Evolutionary conservation across 2,329 filamentous ascomycete species (phyloP).

Genomic region (Aspergillus floridensis): DNA sequence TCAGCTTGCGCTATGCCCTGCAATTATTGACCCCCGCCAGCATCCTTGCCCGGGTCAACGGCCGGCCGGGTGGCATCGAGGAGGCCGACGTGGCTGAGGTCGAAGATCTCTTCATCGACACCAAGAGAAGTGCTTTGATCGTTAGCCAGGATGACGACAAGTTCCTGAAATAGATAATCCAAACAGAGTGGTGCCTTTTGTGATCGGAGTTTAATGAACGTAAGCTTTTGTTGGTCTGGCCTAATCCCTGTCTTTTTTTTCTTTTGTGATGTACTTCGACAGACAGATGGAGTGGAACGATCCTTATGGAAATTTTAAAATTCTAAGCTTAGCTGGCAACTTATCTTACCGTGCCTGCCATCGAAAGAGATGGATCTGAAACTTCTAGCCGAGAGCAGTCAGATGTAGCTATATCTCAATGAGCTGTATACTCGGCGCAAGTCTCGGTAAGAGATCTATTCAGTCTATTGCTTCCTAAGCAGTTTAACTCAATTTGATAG

Average conservation of each 20-base stretch:
- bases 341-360: slow-evolving; percentile 21
- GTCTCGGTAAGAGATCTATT: background rate
- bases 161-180: slow-evolving; percentile 57
- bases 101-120: slow-evolving; percentile 80
- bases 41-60: slow-evolving; percentile 84
- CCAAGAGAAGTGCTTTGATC: slow-evolving; percentile 71
- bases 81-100: slow-evolving; percentile 75
- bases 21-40: slow-evolving; percentile 87
- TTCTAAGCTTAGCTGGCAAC: slow-evolving; percentile 7
- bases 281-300: background rate
- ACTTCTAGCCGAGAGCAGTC: slow-evolving; percentile 18
- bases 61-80: slow-evolving; percentile 69
- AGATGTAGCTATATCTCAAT: slow-evolving; percentile 10
- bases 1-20: slow-evolving; percentile 88
- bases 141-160: slow-evolving; percentile 63
- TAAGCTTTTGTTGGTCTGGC: background rate
- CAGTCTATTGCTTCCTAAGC: background rate
- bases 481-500: background rate
- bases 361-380: slow-evolving; percentile 9
- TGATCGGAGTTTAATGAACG: background rate
- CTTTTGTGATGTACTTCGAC: background rate
- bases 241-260: background rate
- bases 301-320: background rate
- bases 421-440: slow-evolving; percentile 2
- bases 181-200: background rate